A percentile compares a stretch with the other conserved stretches of the same genome.
Evolutionary conservation across 169 alveolate species (phyloP).

Genomic region (Babesia divergens): DNA sequence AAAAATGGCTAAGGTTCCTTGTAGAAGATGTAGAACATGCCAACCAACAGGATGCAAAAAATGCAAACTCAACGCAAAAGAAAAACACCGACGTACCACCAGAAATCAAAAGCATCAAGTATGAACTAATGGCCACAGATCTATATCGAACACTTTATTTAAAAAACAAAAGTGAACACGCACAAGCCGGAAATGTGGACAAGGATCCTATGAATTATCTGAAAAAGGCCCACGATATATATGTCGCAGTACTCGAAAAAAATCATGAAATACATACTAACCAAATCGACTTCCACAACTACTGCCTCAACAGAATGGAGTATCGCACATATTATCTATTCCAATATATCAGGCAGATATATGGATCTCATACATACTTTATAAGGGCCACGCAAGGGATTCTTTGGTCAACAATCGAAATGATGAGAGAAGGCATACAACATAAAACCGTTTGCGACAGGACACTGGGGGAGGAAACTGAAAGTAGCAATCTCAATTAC

Average conservation of each 20-base stretch:
- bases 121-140: constrained; percentile 26
- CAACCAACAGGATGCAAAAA: neutral
- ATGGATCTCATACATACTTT: constrained; percentile 23
- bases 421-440: neutral
- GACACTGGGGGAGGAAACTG: neutral
- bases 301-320: constrained; percentile 45
- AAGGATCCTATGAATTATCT: neutral
- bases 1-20: constrained; percentile 27
- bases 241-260: constrained; percentile 19
- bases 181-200: neutral
- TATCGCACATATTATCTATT: constrained; percentile 32
- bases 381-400: constrained; percentile 28
- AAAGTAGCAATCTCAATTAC: neutral
- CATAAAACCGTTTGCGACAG: constrained; percentile 9
- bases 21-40: constrained; percentile 21
- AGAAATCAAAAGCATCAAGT: constrained; percentile 37
- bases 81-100: constrained; percentile 9
- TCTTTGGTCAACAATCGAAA: constrained; percentile 26
- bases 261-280: constrained; percentile 25
- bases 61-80: neutral
- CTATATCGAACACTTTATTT: neutral
- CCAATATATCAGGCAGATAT: neutral
- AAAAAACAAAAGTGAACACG: neutral
- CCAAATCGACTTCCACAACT: constrained; percentile 57
- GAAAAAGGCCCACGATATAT: constrained; percentile 13